A percentile compares a stretch with the other conserved stretches of the same genome.
Conservation (phyloP, 768 basidiomycete species). For the Rhodosporidiobolus sp. region DNA sequence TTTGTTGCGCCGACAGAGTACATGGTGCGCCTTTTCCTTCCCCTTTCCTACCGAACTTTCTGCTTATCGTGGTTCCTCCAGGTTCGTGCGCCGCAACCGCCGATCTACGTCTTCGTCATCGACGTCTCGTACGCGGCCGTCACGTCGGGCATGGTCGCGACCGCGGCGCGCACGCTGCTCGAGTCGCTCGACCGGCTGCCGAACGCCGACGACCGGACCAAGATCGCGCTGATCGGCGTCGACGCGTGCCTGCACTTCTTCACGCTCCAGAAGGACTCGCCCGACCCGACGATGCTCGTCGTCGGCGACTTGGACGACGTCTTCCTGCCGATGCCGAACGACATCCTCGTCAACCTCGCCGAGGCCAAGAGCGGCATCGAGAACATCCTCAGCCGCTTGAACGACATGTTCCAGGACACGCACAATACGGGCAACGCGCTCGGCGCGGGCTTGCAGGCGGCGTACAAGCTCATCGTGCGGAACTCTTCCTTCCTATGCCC, state of each 20-base stretch:
- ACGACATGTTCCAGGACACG: slow-evolving; percentile 95
- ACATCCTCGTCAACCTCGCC: slow-evolving; percentile 88
- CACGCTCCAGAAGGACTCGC: slow-evolving; percentile 60
- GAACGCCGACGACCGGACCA: slow-evolving; percentile 88
- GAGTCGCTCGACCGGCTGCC: slow-evolving; percentile 94
- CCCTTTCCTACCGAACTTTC: neutral
- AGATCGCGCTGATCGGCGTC: slow-evolving; percentile 86
- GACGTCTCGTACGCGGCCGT: slow-evolving; percentile 91
- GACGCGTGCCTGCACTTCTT: slow-evolving; percentile 95
- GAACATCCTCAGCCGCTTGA: slow-evolving; percentile 71
- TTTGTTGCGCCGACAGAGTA: slow-evolving; percentile 98
- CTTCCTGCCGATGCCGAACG: slow-evolving; percentile 92
- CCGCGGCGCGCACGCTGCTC: slow-evolving; percentile 90
- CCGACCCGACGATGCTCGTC: slow-evolving; percentile 89
- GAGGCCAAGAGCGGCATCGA: slow-evolving; percentile 80
- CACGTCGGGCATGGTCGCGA: slow-evolving; percentile 96
- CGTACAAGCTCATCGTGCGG: slow-evolving; percentile 85
- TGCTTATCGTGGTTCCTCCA: slow-evolving; percentile 1
- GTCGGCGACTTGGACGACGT: slow-evolving; percentile 96
- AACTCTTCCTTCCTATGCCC: neutral
- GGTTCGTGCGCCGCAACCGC: slow-evolving; percentile 90
- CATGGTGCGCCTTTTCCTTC: slow-evolving; percentile 60
- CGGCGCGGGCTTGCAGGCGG: slow-evolving; percentile 91
- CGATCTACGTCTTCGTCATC: slow-evolving; percentile 93
- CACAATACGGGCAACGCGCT: slow-evolving; percentile 87